A percentile compares a stretch with the other conserved stretches of the same genome.
Conservation (phyloP, 164 flowering plant genomes). For the Houttuynia cordata region DNA sequence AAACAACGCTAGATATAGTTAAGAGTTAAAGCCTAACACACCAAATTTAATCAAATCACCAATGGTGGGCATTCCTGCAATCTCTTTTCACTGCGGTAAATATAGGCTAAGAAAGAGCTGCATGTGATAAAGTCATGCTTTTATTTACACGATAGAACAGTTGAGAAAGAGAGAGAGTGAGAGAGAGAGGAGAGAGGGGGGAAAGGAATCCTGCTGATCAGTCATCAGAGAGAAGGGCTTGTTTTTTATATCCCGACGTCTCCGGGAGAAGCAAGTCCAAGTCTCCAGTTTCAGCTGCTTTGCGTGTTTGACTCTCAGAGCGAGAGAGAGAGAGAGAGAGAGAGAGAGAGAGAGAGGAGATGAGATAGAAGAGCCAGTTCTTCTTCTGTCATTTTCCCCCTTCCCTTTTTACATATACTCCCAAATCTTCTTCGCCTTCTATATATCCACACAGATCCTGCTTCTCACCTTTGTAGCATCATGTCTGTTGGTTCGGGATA, state of each 20-base stretch:
- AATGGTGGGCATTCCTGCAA: no score
- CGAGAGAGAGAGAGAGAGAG: conserved; percentile 11
- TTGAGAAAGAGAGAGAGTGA: not conserved
- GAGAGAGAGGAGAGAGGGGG: conserved; percentile 35
- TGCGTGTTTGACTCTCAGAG: conserved; percentile 25
- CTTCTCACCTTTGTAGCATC: conserved; percentile 8
- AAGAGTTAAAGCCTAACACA: no score
- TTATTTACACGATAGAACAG: not conserved
- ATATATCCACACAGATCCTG: conserved; percentile 2
- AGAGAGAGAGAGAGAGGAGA: conserved; percentile 18
- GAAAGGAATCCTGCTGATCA: conserved; percentile 37
- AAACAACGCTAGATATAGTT: no score
- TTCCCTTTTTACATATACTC: conserved; percentile 27
- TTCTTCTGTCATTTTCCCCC: conserved; percentile 68
- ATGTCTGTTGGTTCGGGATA: not conserved
- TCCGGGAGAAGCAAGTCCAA: conserved; percentile 42
- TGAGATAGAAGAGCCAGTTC: conserved; percentile 21
- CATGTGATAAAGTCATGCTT: no score
- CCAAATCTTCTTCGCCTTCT: conserved; percentile 26
- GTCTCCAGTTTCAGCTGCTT: conserved; percentile 14
- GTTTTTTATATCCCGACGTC: conserved; percentile 47
- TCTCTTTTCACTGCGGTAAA: no score
- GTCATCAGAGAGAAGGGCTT: conserved; percentile 12
- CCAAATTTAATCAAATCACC: no score
- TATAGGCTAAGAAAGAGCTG: no score